Conservation (phyloP, 176 grass and related monocot species). For the Eleusine indica region DNA sequence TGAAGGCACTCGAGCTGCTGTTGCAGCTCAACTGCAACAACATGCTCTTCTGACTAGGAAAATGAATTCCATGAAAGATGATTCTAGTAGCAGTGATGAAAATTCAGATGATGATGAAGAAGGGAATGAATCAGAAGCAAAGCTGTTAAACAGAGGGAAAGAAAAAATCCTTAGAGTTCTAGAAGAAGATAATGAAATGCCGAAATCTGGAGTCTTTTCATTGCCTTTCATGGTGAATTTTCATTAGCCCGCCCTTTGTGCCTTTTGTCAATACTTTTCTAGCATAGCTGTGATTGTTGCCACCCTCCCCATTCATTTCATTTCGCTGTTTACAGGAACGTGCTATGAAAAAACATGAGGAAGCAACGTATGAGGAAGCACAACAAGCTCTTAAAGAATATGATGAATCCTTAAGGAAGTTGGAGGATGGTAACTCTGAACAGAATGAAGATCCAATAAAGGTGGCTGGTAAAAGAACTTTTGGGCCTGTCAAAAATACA, state of each 20-base stretch:
- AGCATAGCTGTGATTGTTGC: not conserved
- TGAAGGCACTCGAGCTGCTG: slow-evolving; percentile 83
- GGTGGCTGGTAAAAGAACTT: slow-evolving; percentile 71
- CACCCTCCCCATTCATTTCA: not conserved
- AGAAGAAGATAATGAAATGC: slow-evolving; percentile 59
- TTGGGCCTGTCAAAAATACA: slow-evolving; percentile 64
- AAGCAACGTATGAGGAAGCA: slow-evolving; percentile 77
- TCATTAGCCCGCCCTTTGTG: not conserved
- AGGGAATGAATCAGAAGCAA: slow-evolving; percentile 45
- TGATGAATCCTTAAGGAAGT: slow-evolving; percentile 73
- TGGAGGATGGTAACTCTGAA: slow-evolving; percentile 61
- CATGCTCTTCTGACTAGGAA: slow-evolving; percentile 85
- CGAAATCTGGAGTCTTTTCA: slow-evolving; percentile 71
- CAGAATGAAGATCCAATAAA: slow-evolving; percentile 54
- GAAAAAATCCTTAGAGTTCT: slow-evolving; percentile 71
- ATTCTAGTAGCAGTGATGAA: slow-evolving; percentile 72
- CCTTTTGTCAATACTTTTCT: slow-evolving; percentile 37
- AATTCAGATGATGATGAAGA: slow-evolving; percentile 71
- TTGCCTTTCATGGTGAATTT: slow-evolving; percentile 91
- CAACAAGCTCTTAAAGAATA: slow-evolving; percentile 73
- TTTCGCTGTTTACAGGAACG: slow-evolving; percentile 61
- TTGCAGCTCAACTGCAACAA: slow-evolving; percentile 77
- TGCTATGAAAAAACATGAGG: slow-evolving; percentile 77
- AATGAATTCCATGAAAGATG: slow-evolving; percentile 81
- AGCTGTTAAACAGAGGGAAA: slow-evolving; percentile 72